Conservation (phyloP, 2,329 filamentous ascomycete species). For the Trichophyton rubrum region DNA sequence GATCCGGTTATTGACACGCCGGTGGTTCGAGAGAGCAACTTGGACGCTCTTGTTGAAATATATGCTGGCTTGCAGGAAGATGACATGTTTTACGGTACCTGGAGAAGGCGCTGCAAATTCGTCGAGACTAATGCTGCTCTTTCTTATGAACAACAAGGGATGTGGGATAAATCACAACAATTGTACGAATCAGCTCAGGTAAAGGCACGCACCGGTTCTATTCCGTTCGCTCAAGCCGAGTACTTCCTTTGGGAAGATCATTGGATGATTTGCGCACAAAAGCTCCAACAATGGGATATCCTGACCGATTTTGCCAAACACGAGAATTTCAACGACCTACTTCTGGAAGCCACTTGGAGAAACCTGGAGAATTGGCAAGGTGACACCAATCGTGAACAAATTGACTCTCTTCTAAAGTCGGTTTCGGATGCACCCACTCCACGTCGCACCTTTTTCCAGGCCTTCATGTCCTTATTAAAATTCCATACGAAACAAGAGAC, state of each 20-base stretch:
- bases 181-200: constrained; percentile 96
- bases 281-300: constrained; percentile 98
- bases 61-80: constrained; percentile 88
- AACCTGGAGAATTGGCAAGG: constrained; percentile 92
- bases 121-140: constrained; percentile 94
- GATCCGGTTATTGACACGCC: constrained; percentile 73
- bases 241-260: constrained; percentile 99
- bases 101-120: constrained; percentile 88
- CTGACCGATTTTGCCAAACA: constrained; percentile 96
- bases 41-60: constrained; percentile 88
- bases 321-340: constrained; percentile 93
- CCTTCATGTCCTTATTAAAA: constrained; percentile 93
- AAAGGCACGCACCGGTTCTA: constrained; percentile 88
- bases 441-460: constrained; percentile 88
- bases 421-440: constrained; percentile 96
- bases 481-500: constrained; percentile 80
- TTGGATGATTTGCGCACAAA: constrained; percentile 94
- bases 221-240: constrained; percentile 90
- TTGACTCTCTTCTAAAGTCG: constrained; percentile 89
- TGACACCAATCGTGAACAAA: constrained; percentile 69
- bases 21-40: constrained; percentile 77
- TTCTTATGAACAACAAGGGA: constrained; percentile 96
- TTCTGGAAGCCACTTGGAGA: constrained; percentile 90
- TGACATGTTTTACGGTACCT: constrained; percentile 93
- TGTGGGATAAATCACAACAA: constrained; percentile 98